Conservation (phyloP, 306 rosid species). For the Malus asiatica region DNA sequence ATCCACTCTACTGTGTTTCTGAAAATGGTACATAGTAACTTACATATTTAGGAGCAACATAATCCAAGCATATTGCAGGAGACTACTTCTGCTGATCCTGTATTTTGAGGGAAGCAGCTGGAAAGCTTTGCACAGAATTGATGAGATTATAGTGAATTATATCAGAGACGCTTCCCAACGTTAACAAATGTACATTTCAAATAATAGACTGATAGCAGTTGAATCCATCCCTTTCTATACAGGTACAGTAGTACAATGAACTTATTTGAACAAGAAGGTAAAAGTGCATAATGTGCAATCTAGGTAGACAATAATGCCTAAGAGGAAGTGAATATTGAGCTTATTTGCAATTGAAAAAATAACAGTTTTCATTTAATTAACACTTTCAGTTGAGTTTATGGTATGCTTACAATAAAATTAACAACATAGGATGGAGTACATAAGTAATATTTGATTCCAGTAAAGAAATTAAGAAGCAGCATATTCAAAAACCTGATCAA, state of each 20-base stretch:
- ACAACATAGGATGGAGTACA: not conserved
- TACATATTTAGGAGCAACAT: slow-evolving; percentile 9
- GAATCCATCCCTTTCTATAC: not conserved
- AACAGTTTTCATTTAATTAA: not conserved
- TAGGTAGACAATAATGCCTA: too few relatives aligned
- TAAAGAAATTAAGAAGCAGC: slow-evolving; percentile 3
- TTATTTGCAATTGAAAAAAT: not conserved
- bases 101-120: not conserved
- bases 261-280: not conserved
- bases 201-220: not conserved
- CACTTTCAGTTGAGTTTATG: not conserved
- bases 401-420: not conserved
- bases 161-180: not conserved
- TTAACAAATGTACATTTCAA: not conserved
- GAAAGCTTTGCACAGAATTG: not conserved
- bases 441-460: not conserved
- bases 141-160: not conserved
- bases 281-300: not conserved
- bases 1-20: slow-evolving; percentile 62
- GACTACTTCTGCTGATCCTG: not conserved
- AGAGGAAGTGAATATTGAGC: not conserved
- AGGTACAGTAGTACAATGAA: not conserved
- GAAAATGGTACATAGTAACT: slow-evolving; percentile 12
- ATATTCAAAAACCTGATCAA: slow-evolving; percentile 68
- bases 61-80: slow-evolving; percentile 3